Conservation (phyloP, 805 yeast species). For the Henningerozyma blattae region DNA sequence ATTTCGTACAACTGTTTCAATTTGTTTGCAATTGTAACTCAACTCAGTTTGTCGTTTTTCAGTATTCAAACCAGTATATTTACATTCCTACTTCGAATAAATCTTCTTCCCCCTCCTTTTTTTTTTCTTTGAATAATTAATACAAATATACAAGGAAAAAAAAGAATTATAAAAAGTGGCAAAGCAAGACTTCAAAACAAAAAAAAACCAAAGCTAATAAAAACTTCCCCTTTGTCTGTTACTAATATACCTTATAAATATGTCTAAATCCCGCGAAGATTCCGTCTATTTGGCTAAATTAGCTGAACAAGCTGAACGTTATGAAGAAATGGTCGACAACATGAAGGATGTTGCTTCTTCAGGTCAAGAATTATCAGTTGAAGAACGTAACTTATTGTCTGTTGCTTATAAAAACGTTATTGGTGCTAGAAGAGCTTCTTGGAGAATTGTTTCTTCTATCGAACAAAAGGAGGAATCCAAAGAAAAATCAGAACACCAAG, state of each 20-base stretch:
- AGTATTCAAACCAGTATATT: too few relatives aligned
- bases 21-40: too few relatives aligned
- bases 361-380: slow-evolving; percentile 91
- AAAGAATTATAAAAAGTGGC: neutral
- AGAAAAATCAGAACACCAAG: slow-evolving; percentile 75
- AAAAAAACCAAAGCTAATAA: neutral
- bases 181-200: neutral
- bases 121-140: neutral
- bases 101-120: too few relatives aligned
- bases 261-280: slow-evolving; percentile 89
- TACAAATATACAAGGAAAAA: neutral
- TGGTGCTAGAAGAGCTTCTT: slow-evolving; percentile 98
- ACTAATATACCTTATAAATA: too few relatives aligned
- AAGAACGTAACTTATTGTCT: slow-evolving; percentile 92
- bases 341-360: slow-evolving; percentile 96
- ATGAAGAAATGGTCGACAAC: slow-evolving; percentile 98
- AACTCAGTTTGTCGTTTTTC: too few relatives aligned
- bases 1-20: too few relatives aligned
- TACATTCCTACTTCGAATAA: too few relatives aligned
- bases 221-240: neutral
- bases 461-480: slow-evolving; percentile 97
- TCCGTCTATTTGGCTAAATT: slow-evolving; percentile 93
- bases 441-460: slow-evolving; percentile 97
- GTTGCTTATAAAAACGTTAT: slow-evolving; percentile 98
- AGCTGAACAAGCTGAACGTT: slow-evolving; percentile 92